phyloP scores from a whole-genome alignment of 2,329 filamentous ascomycete genomes.

The Colletotrichum sp. region DNA sequence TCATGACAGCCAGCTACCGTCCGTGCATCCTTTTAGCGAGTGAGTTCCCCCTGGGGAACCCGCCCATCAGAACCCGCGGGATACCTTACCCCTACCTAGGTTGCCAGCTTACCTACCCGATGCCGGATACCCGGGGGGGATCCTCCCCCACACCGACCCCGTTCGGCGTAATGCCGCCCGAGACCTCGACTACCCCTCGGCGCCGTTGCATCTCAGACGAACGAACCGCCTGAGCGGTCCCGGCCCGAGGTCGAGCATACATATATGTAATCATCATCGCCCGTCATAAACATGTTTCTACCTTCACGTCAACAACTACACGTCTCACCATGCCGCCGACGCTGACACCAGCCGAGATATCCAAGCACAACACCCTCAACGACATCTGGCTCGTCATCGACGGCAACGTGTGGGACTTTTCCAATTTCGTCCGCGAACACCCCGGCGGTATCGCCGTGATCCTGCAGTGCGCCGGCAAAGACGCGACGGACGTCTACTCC shows the following conservation, averaged over 20 bases:
- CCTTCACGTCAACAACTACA: neutral
- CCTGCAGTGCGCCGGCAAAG: conserved; percentile 54
- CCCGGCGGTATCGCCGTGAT: conserved; percentile 47
- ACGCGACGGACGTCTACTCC: conserved; percentile 59
- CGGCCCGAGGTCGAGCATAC: neutral
- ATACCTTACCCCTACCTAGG: neutral
- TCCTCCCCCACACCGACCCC: neutral
- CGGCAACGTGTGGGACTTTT: conserved; percentile 70
- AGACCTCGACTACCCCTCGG: neutral
- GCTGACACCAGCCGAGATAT: conserved; percentile 48
- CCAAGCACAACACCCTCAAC: conserved; percentile 47
- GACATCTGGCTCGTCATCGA: conserved; percentile 73
- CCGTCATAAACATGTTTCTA: no score
- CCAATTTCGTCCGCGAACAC: conserved; percentile 59
- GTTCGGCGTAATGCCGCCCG: conserved; percentile 16
- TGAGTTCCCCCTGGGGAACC: neutral
- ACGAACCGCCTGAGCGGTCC: neutral
- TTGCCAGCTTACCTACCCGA: neutral
- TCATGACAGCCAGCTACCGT: neutral
- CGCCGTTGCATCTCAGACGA: neutral
- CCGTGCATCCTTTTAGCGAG: conserved; percentile 14
- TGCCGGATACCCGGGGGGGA: neutral
- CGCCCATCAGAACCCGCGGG: neutral
- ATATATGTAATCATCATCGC: neutral
- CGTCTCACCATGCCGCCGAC: conserved; percentile 18